A percentile compares a stretch with the other conserved stretches of the same genome.
These are phyloP conservation scores for Cryptosporidium muris DNA, from an alignment of 169 alveolate genomes.

Conservation along the genomic window DNA sequence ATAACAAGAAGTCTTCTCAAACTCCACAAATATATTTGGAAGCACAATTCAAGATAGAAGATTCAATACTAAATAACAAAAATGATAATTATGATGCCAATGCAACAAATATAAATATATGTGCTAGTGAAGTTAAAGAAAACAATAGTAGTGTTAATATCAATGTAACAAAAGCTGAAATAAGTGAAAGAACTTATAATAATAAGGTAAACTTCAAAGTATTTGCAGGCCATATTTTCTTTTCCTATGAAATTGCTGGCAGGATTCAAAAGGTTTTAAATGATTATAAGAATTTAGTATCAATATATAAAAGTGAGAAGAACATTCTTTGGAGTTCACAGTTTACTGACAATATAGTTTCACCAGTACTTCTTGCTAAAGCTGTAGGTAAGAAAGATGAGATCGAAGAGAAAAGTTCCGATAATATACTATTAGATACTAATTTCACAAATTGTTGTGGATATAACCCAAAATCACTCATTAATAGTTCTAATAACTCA, in stretches of 20 bases:
- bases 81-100: background rate
- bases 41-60: conserved; percentile 8
- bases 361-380: conserved; percentile 3
- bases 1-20: background rate
- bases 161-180: background rate
- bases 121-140: background rate
- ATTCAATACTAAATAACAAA: background rate
- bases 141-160: background rate
- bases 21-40: conserved; percentile 35
- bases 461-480: background rate
- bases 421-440: background rate
- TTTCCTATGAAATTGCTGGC: conserved; percentile 11
- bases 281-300: conserved; percentile 4
- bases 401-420: background rate
- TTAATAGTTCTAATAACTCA: background rate
- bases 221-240: conserved; percentile 23
- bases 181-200: background rate
- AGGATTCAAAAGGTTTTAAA: conserved; percentile 1
- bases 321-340: conserved; percentile 16
- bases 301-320: conserved; percentile 13
- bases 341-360: background rate
- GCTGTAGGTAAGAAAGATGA: background rate
- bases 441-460: conserved; percentile 14
- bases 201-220: conserved; percentile 7
- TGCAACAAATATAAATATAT: background rate